Conservation (phyloP, 148 eudicot genomes). For the Bassia scoparia region DNA sequence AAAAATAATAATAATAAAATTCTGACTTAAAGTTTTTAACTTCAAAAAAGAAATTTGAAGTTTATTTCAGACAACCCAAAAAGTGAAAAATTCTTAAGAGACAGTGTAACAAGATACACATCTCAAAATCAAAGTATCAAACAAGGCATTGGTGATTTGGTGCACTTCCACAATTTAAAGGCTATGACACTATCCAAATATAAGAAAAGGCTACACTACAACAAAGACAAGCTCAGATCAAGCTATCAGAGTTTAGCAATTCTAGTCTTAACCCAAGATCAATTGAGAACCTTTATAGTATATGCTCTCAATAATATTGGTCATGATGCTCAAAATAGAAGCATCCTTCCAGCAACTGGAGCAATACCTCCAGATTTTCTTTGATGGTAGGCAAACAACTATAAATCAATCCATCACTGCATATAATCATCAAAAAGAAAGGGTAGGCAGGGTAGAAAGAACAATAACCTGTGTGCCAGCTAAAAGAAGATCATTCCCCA, state of each 20-base stretch:
- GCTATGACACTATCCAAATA: neutral
- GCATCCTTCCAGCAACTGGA: neutral
- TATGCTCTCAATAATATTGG: neutral
- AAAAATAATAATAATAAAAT: too few relatives aligned
- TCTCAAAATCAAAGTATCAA: neutral
- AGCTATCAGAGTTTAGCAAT: neutral
- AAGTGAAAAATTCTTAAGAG: neutral
- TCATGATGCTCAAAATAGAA: neutral
- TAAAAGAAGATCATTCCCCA: constrained; percentile 82
- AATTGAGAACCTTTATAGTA: neutral
- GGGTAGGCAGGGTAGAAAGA: neutral
- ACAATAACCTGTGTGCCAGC: constrained; percentile 80
- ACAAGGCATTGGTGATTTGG: neutral
- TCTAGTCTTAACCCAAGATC: neutral
- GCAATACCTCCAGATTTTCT: neutral
- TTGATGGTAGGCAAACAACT: neutral
- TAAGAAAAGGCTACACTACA: neutral
- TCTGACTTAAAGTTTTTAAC: too few relatives aligned
- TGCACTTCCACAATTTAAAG: neutral
- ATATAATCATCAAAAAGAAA: neutral
- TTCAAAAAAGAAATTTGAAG: too few relatives aligned
- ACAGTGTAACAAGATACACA: neutral
- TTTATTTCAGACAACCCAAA: neutral
- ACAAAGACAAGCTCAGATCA: too few relatives aligned
- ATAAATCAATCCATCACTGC: neutral